Percentiles rank a stretch among this genome's conserved stretches.
These are phyloP conservation scores for Pelargonium australe DNA, from an alignment of 441 rosid species.

Conservation along the genomic window DNA sequence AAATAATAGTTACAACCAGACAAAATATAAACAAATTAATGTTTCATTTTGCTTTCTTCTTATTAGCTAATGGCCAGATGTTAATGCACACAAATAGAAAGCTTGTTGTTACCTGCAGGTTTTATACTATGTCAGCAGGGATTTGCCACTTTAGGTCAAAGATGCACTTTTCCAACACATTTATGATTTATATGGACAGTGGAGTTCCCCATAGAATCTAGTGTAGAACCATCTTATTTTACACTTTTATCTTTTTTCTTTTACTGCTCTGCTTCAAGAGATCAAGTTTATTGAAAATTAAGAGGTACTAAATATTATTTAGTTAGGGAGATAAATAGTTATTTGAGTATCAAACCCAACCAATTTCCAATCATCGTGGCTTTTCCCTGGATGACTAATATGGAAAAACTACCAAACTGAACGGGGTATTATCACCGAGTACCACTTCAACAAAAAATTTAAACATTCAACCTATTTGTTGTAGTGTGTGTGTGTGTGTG, in stretches of 20 bases:
- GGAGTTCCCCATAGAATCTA: no score
- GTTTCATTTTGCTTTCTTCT: not conserved
- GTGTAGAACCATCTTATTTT: no score
- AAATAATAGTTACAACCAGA: constrained; percentile 2
- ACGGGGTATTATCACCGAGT: not conserved
- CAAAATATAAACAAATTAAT: constrained; percentile 2
- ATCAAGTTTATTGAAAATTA: constrained; percentile 2
- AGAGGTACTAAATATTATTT: not conserved
- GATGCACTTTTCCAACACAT: not conserved
- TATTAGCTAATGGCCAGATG: not conserved
- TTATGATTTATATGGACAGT: no score
- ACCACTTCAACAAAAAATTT: not conserved
- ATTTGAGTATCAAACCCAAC: not conserved
- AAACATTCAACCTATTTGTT: constrained; percentile 10
- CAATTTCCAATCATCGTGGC: not conserved
- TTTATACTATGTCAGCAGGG: no score
- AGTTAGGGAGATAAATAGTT: not conserved
- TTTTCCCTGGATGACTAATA: not conserved
- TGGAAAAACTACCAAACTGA: not conserved
- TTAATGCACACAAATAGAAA: not conserved
- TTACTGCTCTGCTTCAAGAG: not conserved
- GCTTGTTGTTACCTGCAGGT: no score
- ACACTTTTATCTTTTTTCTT: no score
- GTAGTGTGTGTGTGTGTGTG: not conserved
- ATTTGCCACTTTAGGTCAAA: not conserved